Evolutionary conservation across 1,139 yeast species (phyloP).

Genomic region (Wickerhamomyces sp.): DNA sequence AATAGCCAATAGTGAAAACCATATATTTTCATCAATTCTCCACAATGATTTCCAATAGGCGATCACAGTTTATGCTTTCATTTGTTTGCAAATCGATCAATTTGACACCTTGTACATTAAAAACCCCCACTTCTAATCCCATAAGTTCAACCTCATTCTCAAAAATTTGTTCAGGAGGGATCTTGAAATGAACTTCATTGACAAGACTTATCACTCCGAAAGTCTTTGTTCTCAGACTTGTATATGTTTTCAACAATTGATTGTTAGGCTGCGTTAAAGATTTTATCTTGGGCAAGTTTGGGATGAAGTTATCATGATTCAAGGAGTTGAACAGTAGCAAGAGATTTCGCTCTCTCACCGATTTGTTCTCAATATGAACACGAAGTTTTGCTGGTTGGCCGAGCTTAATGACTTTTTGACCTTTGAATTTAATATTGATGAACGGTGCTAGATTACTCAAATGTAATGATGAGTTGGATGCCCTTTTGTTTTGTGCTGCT

Average conservation of each 20-base stretch:
- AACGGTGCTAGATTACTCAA: slow-evolving; percentile 38
- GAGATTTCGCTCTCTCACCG: slow-evolving; percentile 42
- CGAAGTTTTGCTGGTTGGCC: slow-evolving; percentile 65
- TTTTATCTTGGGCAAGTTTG: slow-evolving; percentile 26
- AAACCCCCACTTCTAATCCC: slow-evolving; percentile 63
- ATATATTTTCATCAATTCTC: slow-evolving; percentile 20
- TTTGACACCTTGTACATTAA: slow-evolving; percentile 59
- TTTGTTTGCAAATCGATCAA: slow-evolving; percentile 62
- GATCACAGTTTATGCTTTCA: slow-evolving; percentile 70
- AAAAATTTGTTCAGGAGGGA: slow-evolving; percentile 62
- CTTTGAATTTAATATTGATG: slow-evolving; percentile 56
- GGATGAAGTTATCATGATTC: slow-evolving; percentile 30
- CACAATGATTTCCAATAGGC: slow-evolving; percentile 66
- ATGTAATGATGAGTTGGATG: slow-evolving; percentile 19
- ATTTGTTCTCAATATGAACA: slow-evolving; percentile 62
- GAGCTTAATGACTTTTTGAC: slow-evolving; percentile 53
- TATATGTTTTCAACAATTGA: slow-evolving; percentile 31
- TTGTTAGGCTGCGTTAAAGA: slow-evolving; percentile 17
- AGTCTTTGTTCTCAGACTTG: slow-evolving; percentile 33
- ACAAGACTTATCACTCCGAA: slow-evolving; percentile 55
- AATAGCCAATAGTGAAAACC: too few species aligned
- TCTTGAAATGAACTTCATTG: slow-evolving; percentile 50
- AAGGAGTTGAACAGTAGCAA: slow-evolving; percentile 22
- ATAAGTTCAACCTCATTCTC: slow-evolving; percentile 60
- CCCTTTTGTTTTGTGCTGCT: not conserved